A percentile compares a stretch with the other conserved stretches of the same genome.
These are phyloP conservation scores for Sporothrix euskadiensis DNA, from an alignment of 2,329 filamentous ascomycete genomes.

Conservation along the genomic window DNA sequence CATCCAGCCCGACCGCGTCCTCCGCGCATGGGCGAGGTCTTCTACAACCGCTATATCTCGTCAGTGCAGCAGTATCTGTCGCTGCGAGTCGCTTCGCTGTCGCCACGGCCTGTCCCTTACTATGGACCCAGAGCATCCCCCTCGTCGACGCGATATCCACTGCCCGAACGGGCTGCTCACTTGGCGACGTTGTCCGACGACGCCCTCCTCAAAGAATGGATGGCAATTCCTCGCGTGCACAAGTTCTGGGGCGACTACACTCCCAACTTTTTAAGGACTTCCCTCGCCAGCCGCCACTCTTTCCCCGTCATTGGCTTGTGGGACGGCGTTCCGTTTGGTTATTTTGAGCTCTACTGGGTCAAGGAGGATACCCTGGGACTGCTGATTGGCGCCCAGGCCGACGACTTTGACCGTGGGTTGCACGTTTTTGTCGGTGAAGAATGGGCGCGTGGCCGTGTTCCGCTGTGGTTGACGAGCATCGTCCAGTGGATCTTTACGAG, in stretches of 20 bases:
- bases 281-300: constrained; percentile 68
- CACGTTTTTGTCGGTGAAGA: constrained; percentile 91
- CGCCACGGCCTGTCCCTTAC: constrained; percentile 63
- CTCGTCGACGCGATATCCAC: constrained; percentile 35
- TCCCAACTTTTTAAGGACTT: constrained; percentile 65
- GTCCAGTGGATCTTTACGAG: constrained; percentile 82
- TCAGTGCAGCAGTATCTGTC: constrained; percentile 82
- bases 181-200: constrained; percentile 53
- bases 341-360: constrained; percentile 98
- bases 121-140: constrained; percentile 53
- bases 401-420: constrained; percentile 83
- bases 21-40: constrained; percentile 83
- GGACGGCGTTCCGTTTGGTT: constrained; percentile 94
- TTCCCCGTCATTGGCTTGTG: constrained; percentile 92
- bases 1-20: constrained; percentile 89
- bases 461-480: constrained; percentile 78
- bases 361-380: constrained; percentile 82
- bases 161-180: constrained; percentile 38
- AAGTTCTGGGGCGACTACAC: constrained; percentile 78
- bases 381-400: constrained; percentile 59
- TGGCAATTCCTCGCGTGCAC: constrained; percentile 79
- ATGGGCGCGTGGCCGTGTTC: constrained; percentile 81
- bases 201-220: constrained; percentile 76
- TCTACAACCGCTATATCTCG: constrained; percentile 86
- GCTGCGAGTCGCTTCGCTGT: constrained; percentile 78